Percentiles rank a stretch among this genome's conserved stretches.
Evolutionary conservation across 2,329 filamentous ascomycete species (phyloP).

Genomic region (Didymella glomerata): DNA sequence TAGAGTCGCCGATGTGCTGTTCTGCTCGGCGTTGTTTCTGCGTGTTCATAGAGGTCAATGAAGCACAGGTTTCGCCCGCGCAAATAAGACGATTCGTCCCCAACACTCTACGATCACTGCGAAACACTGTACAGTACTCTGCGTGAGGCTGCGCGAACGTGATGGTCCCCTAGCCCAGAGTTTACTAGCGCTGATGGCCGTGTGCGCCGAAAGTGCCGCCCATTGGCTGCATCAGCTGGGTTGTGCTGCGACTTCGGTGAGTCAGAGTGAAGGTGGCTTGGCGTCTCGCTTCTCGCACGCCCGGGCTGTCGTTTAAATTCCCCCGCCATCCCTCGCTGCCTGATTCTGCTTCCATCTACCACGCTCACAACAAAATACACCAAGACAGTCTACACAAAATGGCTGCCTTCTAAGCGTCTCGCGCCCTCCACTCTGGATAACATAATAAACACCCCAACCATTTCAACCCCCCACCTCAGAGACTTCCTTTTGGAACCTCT

Average conservation of each 20-base stretch:
- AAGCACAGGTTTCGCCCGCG: conserved; percentile 3
- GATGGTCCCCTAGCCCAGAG: conserved; percentile 14
- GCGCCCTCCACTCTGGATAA: conserved; percentile 46
- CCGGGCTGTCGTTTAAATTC: conserved; percentile 31
- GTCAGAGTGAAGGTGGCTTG: conserved; percentile 28
- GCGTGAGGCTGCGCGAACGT: conserved; percentile 22
- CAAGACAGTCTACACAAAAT: conserved; percentile 48
- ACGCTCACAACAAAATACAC: conserved; percentile 31
- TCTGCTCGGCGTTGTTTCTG: conserved; percentile 1
- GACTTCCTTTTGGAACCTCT: conserved; percentile 60
- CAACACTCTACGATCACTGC: conserved; percentile 12
- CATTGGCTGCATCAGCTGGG: conserved; percentile 14
- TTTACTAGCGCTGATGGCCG: conserved; percentile 17
- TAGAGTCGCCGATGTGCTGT: not conserved
- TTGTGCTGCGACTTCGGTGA: conserved; percentile 25
- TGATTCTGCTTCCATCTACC: conserved; percentile 41
- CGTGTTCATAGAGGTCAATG: conserved; percentile 4
- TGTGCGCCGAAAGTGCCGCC: conserved; percentile 2
- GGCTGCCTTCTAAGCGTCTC: conserved; percentile 51
- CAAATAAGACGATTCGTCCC: not conserved
- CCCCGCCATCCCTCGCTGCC: conserved; percentile 42
- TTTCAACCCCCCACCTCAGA: conserved; percentile 47
- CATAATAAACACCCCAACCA: conserved; percentile 35
- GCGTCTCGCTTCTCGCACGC: conserved; percentile 32
- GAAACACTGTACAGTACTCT: conserved; percentile 17